Evolutionary conservation across 1,139 yeast genomes (phyloP).

Genomic region (Pichia sp.): DNA sequence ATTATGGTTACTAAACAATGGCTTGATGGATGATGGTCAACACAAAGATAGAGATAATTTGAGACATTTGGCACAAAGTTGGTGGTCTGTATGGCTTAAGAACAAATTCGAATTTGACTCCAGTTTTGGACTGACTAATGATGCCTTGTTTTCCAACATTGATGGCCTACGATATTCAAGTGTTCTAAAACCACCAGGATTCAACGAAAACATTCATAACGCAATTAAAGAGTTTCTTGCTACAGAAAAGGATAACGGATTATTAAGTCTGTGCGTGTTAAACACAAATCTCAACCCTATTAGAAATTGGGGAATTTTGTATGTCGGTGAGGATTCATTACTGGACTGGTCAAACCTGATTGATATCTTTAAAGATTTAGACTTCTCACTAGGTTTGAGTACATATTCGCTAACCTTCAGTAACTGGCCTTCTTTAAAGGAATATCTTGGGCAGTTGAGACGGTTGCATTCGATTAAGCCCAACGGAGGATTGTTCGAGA

Average conservation of each 20-base stretch:
- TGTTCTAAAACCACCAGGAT: slow-evolving; percentile 21
- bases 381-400: slow-evolving; percentile 21
- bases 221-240: slow-evolving; percentile 11
- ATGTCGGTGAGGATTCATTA: slow-evolving; percentile 9
- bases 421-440: slow-evolving; percentile 20
- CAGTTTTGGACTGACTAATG: slow-evolving; percentile 16
- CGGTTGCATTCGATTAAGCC: slow-evolving; percentile 13
- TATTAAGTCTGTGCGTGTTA: slow-evolving; percentile 17
- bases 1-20: slow-evolving; percentile 19
- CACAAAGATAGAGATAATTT: no score
- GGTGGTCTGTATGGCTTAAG: slow-evolving; percentile 25
- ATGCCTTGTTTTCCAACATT: slow-evolving; percentile 18
- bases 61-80: slow-evolving; percentile 2
- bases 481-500: slow-evolving; percentile 17
- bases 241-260: slow-evolving; percentile 3
- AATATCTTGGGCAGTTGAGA: slow-evolving; percentile 14
- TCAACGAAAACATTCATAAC: slow-evolving; percentile 19
- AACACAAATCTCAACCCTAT: slow-evolving; percentile 24
- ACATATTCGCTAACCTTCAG: slow-evolving; percentile 18
- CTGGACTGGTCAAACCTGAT: slow-evolving; percentile 9
- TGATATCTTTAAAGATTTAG: slow-evolving; percentile 21
- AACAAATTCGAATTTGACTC: slow-evolving; percentile 19
- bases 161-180: slow-evolving; percentile 22
- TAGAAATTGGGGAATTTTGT: slow-evolving; percentile 24
- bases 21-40: slow-evolving; percentile 12